Base-by-base conservation (phyloP, 1,284 basidiomycete species). In the Earliella scabrosa region DNA sequence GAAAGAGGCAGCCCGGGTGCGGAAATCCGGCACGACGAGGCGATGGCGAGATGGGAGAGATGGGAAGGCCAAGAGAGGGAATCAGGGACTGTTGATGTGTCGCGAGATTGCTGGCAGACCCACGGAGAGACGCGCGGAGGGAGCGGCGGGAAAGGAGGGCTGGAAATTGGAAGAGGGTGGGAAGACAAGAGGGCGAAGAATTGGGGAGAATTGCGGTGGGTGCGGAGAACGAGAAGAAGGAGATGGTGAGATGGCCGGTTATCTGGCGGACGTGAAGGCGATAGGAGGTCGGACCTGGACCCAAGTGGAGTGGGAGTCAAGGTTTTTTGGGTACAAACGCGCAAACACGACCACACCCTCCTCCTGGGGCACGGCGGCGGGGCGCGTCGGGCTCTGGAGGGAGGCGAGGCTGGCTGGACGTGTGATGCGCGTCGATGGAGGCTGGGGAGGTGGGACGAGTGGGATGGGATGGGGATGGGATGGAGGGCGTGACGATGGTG, bases 261-360 rank as follows among this genome's bases (percentile, higher is more conserved):
- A 63, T 59, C 58, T 59, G 52, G 45, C 29, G 29, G 7, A 31
- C 7, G 29, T 31, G 29, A 50, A 54, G 35, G 45, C 56, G 58
- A 63, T 63, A 60, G 61, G 58, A 57, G 53, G 54, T 61, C 56
- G 57, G 61, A 56, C 61, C 61, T 58, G 58, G 61, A 43, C 58
- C 47, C 40, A 56, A 36, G 58, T 62, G 58, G 55, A 52, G 61
- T 63, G 55, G 55, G 61, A 52, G 51, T 39, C 35, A 31, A 31
- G 29, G 29, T 31, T 31, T 6, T 31, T n/a, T n/a, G n/a, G n/a
- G n/a, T n/a, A n/a, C n/a, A n/a, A n/a, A n/a, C n/a, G 31, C 54
- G 26, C 43, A 21, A 54, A n/a, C 40, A 41, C 21, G 44, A 51
- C 46, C 44, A 52, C 14, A 34, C 38, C 14, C 27, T 8, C 43